Evolutionary conservation across 176 grass and related monocot genomes (phyloP), one percentile per base, ranked within the genome.

Genomic region (Cenchrus fungigraminus): DNA sequence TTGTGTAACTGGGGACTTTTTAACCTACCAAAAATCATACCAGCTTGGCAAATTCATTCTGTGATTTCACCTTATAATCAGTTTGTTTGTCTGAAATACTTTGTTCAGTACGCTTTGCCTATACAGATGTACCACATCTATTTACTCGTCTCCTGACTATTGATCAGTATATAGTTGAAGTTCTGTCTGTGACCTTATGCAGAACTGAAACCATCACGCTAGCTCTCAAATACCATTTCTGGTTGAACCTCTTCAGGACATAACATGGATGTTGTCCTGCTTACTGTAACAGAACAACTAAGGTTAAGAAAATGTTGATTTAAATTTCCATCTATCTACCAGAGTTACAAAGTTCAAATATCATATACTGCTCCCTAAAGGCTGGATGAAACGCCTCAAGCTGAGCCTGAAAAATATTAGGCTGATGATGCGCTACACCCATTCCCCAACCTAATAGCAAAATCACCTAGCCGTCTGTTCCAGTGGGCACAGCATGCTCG

Each of bases 341-440:
- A 22, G 25, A 49, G 20, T 40, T 47, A 47, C 47, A 66, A 12
- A 6, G 34, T 66, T 29, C 17, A 45, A 31, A 66, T 25, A 65
- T 66, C 74, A 73, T 40, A 40, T 40, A 40, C 37, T 65, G 28
- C 62, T 52, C 20, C 8, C 2, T 67, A 17, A 44, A 58, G 20
- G 55, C 17, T 68, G 8, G 6, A 87, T 45, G 29, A 82, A 68
- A 70, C 16, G 72, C 70, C n/a, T 15, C 56, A 37, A 73, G 45
- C 8, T 28, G 12, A 46, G 12, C 71, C 47, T 40, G 68, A 56
- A 42, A 59, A 14, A 69, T 22, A 60, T 40, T 40, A 82, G 12
- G 22, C 54, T 68, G 79, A 82, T 59, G 52, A 82, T 59, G 52
- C 25, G 13, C 62, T 43, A 80, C 22, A 43, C 22, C 20, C 3